Base-by-base conservation (phyloP, 1,284 basidiomycete species). In the Cutaneotrichosporon dermatis region DNA sequence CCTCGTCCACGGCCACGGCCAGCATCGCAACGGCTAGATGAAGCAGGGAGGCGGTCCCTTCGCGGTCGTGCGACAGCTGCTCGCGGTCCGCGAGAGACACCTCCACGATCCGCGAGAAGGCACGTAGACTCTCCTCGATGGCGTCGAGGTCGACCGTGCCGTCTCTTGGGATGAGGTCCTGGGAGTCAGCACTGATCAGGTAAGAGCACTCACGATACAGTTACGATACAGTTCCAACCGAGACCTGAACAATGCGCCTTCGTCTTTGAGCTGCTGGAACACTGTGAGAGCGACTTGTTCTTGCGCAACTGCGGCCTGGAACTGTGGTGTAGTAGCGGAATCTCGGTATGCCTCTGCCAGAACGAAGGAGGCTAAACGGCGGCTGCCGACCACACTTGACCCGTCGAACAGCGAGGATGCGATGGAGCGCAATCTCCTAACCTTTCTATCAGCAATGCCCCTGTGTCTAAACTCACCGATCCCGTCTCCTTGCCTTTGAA, bases 181-280 rank as follows among this genome's bases (percentile, higher is more conserved):
- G 45, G 25, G 12, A 4, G 49, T 59, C 13, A 53, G 40, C 25
- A 25, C 25, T 25, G 25, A 25, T 25, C 25, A 4, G 4, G 6
- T 4, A 3, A 6, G 12, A 25, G 25, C 4, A 61, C 65, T 44
- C 46, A 71, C 69, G 36, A 72, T 43, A 7, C 71, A 68, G 46
- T 69, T 74, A 41, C 66, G 61, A 48, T 60, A 66, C 41, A 71
- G 51, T 36, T 69, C 67, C 40, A 70, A 64, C 25, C 25, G 25
- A 25, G 25, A 25, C 25, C 25, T 25, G 25, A 25, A 25, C 25
- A 25, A 25, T 25, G 25, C 25, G 25, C 25, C 25, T 13, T 71
- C 69, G 6, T 35, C 12, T 8, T 11, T 34, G 4, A 70, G 51
- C 11, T 44, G 49, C 10, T 53, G 59, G 33, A 63, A 11, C 1